These are phyloP conservation scores for Boehmeria nivea DNA, from an alignment of 306 rosid species.

Conservation along the genomic window DNA sequence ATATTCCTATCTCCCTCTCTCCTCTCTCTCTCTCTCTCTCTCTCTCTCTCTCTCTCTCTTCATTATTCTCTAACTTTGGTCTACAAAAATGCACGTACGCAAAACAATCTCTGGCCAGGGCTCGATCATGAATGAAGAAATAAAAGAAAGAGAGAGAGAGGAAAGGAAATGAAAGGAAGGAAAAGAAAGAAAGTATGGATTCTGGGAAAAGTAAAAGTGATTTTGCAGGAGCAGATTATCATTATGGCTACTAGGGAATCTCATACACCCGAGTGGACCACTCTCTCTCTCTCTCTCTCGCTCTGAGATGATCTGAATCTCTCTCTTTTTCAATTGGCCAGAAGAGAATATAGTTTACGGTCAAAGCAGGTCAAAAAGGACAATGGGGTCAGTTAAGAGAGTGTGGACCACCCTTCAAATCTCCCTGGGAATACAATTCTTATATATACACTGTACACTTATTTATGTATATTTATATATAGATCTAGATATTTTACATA, in stretches of 20 bases:
- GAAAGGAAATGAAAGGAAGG: not conserved
- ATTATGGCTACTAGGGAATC: constrained; percentile 47
- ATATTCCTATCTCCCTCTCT: no score
- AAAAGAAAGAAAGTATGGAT: constrained; percentile 20
- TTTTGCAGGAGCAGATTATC: constrained; percentile 32
- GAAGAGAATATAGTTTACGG: constrained; percentile 58
- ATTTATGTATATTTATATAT: no score
- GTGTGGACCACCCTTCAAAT: constrained; percentile 40
- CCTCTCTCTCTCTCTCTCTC: no score
- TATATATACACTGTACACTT: no score
- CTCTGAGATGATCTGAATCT: constrained; percentile 7
- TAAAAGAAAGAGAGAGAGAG: no score
- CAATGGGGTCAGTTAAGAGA: constrained; percentile 35
- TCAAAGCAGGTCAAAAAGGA: constrained; percentile 74
- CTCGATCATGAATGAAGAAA: constrained; percentile 1
- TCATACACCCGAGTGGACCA: constrained; percentile 53
- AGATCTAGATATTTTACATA: no score
- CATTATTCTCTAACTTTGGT: not conserved
- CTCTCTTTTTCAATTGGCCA: constrained; percentile 53
- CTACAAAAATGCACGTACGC: constrained; percentile 1
- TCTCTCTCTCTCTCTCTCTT: no score
- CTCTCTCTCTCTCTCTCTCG: constrained; percentile 18
- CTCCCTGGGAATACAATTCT: constrained; percentile 27
- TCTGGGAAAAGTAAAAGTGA: constrained; percentile 67
- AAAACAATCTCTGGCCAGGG: constrained; percentile 9